Evolutionary conservation across 768 basidiomycete species (phyloP), one percentile per base, ranked within the genome.

Genomic region (Tremella yokohamensis): DNA sequence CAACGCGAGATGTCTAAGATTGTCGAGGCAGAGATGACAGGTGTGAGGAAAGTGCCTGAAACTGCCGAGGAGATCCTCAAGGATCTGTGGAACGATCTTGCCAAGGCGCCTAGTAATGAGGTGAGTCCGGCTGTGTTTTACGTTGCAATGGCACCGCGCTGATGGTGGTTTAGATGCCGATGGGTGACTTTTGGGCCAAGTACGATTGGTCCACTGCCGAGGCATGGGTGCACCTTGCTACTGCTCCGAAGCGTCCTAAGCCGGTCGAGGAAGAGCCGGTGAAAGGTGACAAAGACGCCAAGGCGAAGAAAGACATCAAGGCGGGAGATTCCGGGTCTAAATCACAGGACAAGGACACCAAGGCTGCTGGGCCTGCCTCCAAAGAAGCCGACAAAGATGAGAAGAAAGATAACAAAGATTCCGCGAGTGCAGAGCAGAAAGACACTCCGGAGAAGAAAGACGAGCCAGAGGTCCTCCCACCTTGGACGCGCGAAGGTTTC

Each of bases 21-120:
- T 8, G 54, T 16, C 13, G 49, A 54, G 40, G 45, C 56, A 38
- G 54, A 26, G 29, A 57, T 8, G 18, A 29, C 29, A 12, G 54
- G 42, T n/a, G 55, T 42, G 19, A 57, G 60, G 40, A 60, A 60
- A 26, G 63, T 69, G 7, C 70, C 70, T 11, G 50, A 20, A 16
- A 58, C 49, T 0, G 60, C 58, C 8, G 64, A 64, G 37, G 60
- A 56, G 57, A 56, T 72, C 16, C 51, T 72, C 44, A 24, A 62
- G 55, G 56, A 69, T 13, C 49, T 72, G 26, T 72, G 70, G 70
- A 72, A 72, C 56, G 64, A 65, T 44, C 55, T 72, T 15, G 65
- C 57, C 12, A 58, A 65, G 25, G 56, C 66, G 6, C 18, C 49
- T 2, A 55, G 53, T 19, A 39, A 69, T 44, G 70, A 72, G 60